These are phyloP conservation scores for Viridothelium virens DNA, from an alignment of 495 filamentous ascomycete species.

Conservation along the genomic window DNA sequence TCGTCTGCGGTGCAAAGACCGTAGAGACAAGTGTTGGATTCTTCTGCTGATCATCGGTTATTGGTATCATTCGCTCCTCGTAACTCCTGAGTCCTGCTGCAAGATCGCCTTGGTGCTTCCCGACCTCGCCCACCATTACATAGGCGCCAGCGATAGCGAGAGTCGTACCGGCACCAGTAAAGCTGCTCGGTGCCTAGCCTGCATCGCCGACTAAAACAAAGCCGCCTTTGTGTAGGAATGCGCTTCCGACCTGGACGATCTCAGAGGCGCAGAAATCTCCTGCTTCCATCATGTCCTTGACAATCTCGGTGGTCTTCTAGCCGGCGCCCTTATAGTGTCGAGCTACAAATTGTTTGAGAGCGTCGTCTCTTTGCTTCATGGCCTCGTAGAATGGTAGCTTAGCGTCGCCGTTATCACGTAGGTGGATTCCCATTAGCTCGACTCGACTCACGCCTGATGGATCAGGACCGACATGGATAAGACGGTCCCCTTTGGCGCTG, in stretches of 20 bases:
- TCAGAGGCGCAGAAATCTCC: constrained; percentile 45
- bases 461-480: constrained; percentile 34
- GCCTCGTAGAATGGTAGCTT: constrained; percentile 37
- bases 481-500: constrained; percentile 36
- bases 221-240: constrained; percentile 29
- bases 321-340: constrained; percentile 36
- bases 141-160: constrained; percentile 23
- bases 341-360: constrained; percentile 37
- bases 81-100: constrained; percentile 36
- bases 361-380: constrained; percentile 34
- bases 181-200: constrained; percentile 32
- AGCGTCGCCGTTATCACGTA: constrained; percentile 24
- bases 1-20: constrained; percentile 37
- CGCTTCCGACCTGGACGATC: constrained; percentile 41
- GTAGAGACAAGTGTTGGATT: constrained; percentile 30
- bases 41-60: constrained; percentile 37
- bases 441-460: constrained; percentile 30
- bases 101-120: constrained; percentile 31
- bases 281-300: constrained; percentile 36
- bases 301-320: constrained; percentile 38
- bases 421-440: constrained; percentile 32
- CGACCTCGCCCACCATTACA: constrained; percentile 23
- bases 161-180: constrained; percentile 20
- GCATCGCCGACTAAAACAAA: constrained; percentile 26
- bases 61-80: constrained; percentile 38